These are phyloP conservation scores for Boeremia lycopersici DNA, from an alignment of 2,329 filamentous ascomycete genomes.

Conservation along the genomic window DNA sequence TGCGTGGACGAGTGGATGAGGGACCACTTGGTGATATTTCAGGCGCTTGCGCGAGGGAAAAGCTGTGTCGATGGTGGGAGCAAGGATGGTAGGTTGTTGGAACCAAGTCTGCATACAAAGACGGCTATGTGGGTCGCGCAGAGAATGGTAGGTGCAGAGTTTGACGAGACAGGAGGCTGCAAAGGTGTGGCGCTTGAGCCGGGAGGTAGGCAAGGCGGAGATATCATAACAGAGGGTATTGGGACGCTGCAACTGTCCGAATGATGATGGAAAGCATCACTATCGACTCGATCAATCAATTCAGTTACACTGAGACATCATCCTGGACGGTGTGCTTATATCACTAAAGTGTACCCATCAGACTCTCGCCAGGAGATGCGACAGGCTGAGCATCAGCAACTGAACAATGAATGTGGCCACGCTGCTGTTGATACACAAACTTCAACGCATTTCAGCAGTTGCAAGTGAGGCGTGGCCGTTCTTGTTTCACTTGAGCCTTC, in stretches of 20 bases:
- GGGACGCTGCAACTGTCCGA: neutral
- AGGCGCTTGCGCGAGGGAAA: slow-evolving; percentile 57
- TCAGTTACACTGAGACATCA: too few species aligned
- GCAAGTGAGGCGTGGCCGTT: neutral
- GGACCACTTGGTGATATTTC: slow-evolving; percentile 66
- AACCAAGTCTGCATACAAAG: slow-evolving; percentile 52
- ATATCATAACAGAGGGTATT: neutral
- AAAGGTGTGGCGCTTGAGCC: slow-evolving; percentile 38
- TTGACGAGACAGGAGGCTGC: slow-evolving; percentile 46
- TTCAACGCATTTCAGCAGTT: neutral
- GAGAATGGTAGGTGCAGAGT: slow-evolving; percentile 47
- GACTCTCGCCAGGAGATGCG: too few species aligned
- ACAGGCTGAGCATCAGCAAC: too few species aligned
- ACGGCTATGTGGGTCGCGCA: slow-evolving; percentile 55
- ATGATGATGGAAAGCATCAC: neutral
- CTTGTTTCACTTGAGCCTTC: neutral
- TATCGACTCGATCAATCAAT: too few species aligned
- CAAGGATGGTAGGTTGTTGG: slow-evolving; percentile 27
- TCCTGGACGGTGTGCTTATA: too few species aligned
- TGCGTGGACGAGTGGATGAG: slow-evolving; percentile 62
- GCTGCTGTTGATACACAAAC: too few species aligned
- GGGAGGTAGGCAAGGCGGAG: neutral
- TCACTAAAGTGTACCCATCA: too few species aligned
- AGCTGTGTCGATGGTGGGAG: slow-evolving; percentile 44
- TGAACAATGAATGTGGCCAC: too few species aligned